Base-by-base conservation (phyloP, 2,329 filamentous ascomycete species). In the Hypoxylon sp. region DNA sequence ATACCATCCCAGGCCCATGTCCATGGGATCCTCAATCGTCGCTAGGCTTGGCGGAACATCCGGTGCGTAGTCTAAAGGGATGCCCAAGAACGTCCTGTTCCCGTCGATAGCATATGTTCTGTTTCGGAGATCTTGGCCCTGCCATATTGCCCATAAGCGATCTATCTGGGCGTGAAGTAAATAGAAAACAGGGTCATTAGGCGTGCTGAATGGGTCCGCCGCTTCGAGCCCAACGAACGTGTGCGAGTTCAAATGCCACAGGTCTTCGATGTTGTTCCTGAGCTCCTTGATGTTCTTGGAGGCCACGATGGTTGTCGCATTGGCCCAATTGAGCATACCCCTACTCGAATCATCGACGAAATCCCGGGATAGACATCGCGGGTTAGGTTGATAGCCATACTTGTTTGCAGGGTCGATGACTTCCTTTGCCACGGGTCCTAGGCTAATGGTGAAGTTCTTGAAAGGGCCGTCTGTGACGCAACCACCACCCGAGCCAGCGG, bases 131-230 rank as follows among this genome's bases (percentile, higher is more conserved):
- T 73, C 68, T 50, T 72, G 70, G 2, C 70, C 72, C 33, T 73
- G 72, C 72, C 72, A 73, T 56, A 73, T 70, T 14, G 70, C 70
- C 72, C 70, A 73, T 10, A 73, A 26, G 31, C 70, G 70, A 44
- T 73, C 72, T 42, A 73, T 71, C 60, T 72, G 70, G 13, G 72
- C 70, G 55, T 73, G 72, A 22, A 72, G 60, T 10, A 72, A 31
- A 51, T 72, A 73, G 37, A 73, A 73, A 3, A 68, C 63, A 1
- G 72, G 70, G 48, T 73, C 72, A 24, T 72, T 72, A n/a, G 72
- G 67, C 6, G 70, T 68, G 33, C 65, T 70, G 58, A 72, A 73
- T n/a, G 68, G 70, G 31, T 72, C 72, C 11, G 66, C 70, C 4
- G 65, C 68, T 35, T 72, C 70, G 24, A 39, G 33, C 6, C 70